Percentiles rank a stretch among this genome's conserved stretches.
Conservation (phyloP, 768 basidiomycete genomes). For the Tricholoma terreum region DNA sequence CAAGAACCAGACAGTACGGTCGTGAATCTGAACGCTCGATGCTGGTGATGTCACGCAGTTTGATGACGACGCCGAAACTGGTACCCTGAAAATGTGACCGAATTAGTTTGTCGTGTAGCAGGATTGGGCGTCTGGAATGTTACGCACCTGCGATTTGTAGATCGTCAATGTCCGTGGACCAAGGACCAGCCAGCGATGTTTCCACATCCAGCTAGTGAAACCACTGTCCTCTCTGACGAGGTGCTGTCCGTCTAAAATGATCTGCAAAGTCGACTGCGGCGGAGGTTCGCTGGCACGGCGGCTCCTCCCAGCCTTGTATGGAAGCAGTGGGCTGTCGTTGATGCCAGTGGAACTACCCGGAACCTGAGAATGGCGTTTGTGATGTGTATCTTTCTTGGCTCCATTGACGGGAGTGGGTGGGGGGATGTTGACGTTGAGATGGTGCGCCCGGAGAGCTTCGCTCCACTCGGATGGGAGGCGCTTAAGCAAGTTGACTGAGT, state of each 20-base stretch:
- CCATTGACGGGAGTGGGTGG: not conserved
- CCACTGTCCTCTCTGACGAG: conserved; percentile 72
- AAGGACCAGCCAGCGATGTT: conserved; percentile 72
- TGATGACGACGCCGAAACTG: conserved; percentile 11
- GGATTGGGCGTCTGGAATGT: not conserved
- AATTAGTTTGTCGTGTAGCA: not conserved
- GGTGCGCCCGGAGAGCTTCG: conserved; percentile 3
- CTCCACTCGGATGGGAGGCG: conserved; percentile 16
- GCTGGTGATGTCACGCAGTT: conserved; percentile 23
- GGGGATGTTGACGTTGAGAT: not conserved
- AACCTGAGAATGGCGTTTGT: not conserved
- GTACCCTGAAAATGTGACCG: conserved; percentile 1
- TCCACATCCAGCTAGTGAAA: conserved; percentile 73
- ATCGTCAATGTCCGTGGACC: conserved; percentile 63
- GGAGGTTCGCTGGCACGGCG: conserved; percentile 3
- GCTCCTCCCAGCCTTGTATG: conserved; percentile 5
- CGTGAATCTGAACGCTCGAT: conserved; percentile 15
- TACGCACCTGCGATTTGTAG: conserved; percentile 73
- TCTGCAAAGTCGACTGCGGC: conserved; percentile 24
- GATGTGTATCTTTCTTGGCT: conserved; percentile 5
- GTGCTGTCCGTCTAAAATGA: conserved; percentile 54
- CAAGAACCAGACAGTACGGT: conserved; percentile 11
- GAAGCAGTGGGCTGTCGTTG: conserved; percentile 11
- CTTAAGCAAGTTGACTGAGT: not conserved
- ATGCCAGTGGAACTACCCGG: conserved; percentile 2